A percentile compares a stretch with the other conserved stretches of the same genome.
Conservation (phyloP, 352 stramenopile genomes). For the Pythium aristosporum region DNA sequence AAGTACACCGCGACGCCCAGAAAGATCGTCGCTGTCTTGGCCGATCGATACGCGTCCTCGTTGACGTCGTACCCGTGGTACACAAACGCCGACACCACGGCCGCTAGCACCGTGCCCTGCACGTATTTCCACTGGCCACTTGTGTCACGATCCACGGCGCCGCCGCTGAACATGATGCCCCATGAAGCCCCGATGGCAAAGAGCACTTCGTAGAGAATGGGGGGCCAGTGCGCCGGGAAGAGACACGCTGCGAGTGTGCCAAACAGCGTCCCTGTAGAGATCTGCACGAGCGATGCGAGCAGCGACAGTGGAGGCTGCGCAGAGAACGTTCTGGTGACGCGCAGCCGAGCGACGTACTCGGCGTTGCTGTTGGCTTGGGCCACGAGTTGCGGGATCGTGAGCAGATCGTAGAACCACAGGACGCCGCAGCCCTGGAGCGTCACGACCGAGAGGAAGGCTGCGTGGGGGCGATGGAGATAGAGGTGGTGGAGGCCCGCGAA, state of each 20-base stretch:
- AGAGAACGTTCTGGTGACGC: conserved; percentile 18
- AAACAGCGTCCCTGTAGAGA: conserved; percentile 8
- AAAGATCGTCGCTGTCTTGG: not conserved
- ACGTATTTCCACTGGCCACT: not conserved
- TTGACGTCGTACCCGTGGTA: conserved; percentile 2
- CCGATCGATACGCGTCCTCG: conserved; percentile 12
- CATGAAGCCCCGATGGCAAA: conserved; percentile 20
- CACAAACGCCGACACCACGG: not conserved
- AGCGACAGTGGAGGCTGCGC: conserved; percentile 13
- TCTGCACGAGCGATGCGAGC: conserved; percentile 15
- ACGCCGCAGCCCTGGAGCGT: conserved; percentile 27
- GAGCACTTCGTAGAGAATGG: conserved; percentile 20
- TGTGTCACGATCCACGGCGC: conserved; percentile 18
- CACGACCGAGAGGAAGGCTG: conserved; percentile 24
- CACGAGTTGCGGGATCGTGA: conserved; percentile 23
- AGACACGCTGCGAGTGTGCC: conserved; percentile 13
- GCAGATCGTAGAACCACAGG: conserved; percentile 24
- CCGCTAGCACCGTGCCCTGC: not conserved
- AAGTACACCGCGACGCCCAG: conserved; percentile 6
- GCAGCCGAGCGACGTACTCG: conserved; percentile 19
- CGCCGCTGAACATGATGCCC: conserved; percentile 21
- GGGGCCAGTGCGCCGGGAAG: conserved; percentile 6
- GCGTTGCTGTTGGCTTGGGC: conserved; percentile 17
- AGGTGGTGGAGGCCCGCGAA: conserved; percentile 29
- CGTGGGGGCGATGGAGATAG: conserved; percentile 22